phyloP scores from a whole-genome alignment of 2,329 filamentous ascomycete genomes.

The Pseudogymnoascus sp. region DNA sequence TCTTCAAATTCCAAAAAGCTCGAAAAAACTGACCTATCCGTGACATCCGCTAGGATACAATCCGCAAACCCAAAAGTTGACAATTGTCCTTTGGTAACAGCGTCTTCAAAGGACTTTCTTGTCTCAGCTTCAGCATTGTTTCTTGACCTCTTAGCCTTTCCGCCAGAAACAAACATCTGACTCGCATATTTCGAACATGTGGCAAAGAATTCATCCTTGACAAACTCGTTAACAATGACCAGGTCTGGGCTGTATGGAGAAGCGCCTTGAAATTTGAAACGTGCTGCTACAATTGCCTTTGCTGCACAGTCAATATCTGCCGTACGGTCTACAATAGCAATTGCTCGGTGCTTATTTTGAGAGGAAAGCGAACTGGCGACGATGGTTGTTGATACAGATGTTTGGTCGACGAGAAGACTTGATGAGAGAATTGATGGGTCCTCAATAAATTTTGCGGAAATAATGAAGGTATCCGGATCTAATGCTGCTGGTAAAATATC shows the following conservation, averaged over 20 bases:
- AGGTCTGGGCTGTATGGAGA: slow-evolving; percentile 57
- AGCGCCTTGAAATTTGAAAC: slow-evolving; percentile 47
- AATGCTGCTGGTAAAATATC: slow-evolving; percentile 35
- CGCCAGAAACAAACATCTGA: slow-evolving; percentile 18
- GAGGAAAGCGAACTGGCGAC: slow-evolving; percentile 28
- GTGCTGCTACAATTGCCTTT: slow-evolving; percentile 43
- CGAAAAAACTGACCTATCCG: not conserved
- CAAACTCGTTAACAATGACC: slow-evolving; percentile 57
- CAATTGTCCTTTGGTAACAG: not conserved
- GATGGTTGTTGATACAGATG: not conserved
- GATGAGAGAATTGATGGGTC: slow-evolving; percentile 17
- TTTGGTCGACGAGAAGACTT: slow-evolving; percentile 15
- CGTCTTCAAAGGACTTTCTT: not conserved
- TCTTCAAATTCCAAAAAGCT: not conserved
- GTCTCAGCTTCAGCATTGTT: not conserved
- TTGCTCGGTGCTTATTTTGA: slow-evolving; percentile 32
- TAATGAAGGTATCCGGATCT: slow-evolving; percentile 41
- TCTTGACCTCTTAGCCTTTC: not conserved
- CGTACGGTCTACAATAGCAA: slow-evolving; percentile 55
- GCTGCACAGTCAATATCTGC: slow-evolving; percentile 49
- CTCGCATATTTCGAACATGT: slow-evolving; percentile 37
- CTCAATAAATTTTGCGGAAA: slow-evolving; percentile 29
- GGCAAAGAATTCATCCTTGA: slow-evolving; percentile 47
- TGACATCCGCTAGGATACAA: slow-evolving; percentile 9
- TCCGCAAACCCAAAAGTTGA: slow-evolving; percentile 13